Percentiles rank a stretch among this genome's conserved stretches.
Evolutionary conservation across 2,329 filamentous ascomycete species (phyloP).

Genomic region (Fusarium sp.): DNA sequence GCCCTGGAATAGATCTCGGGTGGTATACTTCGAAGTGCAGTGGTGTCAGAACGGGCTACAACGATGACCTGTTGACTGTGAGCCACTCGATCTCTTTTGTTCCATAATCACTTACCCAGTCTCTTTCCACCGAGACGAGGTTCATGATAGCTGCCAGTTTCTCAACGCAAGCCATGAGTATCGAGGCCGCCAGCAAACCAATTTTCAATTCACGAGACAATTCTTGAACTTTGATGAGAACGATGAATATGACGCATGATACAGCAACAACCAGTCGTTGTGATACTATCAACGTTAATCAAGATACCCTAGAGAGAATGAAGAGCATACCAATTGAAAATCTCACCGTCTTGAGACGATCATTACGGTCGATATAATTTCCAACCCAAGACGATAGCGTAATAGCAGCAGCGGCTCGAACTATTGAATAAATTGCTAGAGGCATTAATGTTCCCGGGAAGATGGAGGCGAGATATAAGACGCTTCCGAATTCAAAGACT

Average conservation of each 20-base stretch:
- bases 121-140: slow-evolving; percentile 74
- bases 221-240: slow-evolving; percentile 22
- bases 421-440: slow-evolving; percentile 75
- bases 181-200: slow-evolving; percentile 51
- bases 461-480: slow-evolving; percentile 67
- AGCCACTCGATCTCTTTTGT: background rate
- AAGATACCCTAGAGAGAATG: background rate
- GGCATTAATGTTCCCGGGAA: slow-evolving; percentile 71
- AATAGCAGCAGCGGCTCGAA: slow-evolving; percentile 67
- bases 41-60: slow-evolving; percentile 37
- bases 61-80: slow-evolving; percentile 44
- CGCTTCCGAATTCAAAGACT: slow-evolving; percentile 71
- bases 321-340: slow-evolving; percentile 56
- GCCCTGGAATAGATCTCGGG: accelerated
- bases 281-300: slow-evolving; percentile 41
- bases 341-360: slow-evolving; percentile 63
- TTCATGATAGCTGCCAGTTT: slow-evolving; percentile 75
- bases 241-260: slow-evolving; percentile 60
- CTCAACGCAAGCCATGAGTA: slow-evolving; percentile 72
- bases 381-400: slow-evolving; percentile 70
- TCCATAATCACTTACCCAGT: slow-evolving; percentile 65
- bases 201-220: slow-evolving; percentile 16
- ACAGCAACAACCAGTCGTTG: slow-evolving; percentile 59
- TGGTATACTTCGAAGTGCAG: slow-evolving; percentile 34
- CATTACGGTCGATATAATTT: slow-evolving; percentile 64